Conservation (phyloP, 2,329 filamentous ascomycete genomes). For the Phialemonium atrogriseum region DNA sequence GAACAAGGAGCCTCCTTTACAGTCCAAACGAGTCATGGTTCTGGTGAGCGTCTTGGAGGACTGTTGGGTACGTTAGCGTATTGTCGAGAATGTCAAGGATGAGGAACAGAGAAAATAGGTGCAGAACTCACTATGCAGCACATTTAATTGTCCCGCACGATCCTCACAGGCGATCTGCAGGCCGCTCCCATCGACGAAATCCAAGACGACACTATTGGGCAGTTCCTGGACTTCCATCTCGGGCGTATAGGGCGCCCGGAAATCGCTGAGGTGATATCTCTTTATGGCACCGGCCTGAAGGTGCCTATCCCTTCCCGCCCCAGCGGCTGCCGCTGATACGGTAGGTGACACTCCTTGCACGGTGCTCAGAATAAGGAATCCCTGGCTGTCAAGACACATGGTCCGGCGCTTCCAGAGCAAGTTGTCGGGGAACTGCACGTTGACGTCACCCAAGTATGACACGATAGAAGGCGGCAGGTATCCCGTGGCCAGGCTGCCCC, state of each 20-base stretch:
- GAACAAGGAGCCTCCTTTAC: too few species aligned
- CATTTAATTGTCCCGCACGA: slow-evolving; percentile 45
- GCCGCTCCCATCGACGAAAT: slow-evolving; percentile 52
- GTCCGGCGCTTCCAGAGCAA: slow-evolving; percentile 92
- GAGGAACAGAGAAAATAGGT: background rate
- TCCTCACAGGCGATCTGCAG: slow-evolving; percentile 59
- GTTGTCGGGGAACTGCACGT: slow-evolving; percentile 94
- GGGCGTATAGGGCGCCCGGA: slow-evolving; percentile 69
- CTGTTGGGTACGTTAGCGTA: slow-evolving; percentile 22
- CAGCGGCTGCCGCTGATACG: slow-evolving; percentile 19
- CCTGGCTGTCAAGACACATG: slow-evolving; percentile 75
- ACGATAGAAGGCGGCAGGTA: slow-evolving; percentile 35
- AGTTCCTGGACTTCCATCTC: slow-evolving; percentile 91
- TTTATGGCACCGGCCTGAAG: slow-evolving; percentile 46
- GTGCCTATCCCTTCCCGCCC: slow-evolving; percentile 46
- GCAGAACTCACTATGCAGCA: slow-evolving; percentile 42
- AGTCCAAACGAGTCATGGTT: slow-evolving; percentile 23
- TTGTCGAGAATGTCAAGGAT: background rate
- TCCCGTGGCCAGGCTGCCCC: slow-evolving; percentile 7
- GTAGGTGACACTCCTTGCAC: slow-evolving; percentile 44
- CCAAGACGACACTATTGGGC: slow-evolving; percentile 68
- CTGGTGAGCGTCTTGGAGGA: slow-evolving; percentile 33
- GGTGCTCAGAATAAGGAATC: slow-evolving; percentile 72
- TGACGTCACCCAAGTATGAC: slow-evolving; percentile 77
- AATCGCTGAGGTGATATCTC: slow-evolving; percentile 79